Evolutionary conservation across 163 green algal species (phyloP), one percentile per base, ranked within the genome.

Genomic region (Prototheca stagnorum): DNA sequence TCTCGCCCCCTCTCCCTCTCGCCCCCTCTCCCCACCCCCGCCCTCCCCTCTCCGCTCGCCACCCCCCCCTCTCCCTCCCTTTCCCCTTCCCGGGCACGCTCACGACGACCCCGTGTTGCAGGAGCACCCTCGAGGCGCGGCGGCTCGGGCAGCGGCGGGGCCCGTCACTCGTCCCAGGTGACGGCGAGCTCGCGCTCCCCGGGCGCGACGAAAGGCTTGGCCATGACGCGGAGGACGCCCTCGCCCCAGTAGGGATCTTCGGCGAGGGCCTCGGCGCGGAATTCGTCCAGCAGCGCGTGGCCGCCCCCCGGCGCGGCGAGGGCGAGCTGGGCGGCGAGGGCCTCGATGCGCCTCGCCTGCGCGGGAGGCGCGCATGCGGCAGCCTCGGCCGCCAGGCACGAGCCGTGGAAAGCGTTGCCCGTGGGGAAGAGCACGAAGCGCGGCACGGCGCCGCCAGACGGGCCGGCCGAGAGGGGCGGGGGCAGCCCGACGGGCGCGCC

Each of bases 181-280:
- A 35, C 5, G 25, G 28, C 46, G 60, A 35, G 19, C 20, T 47
- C 47, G 39, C 22, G 51, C 23, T 47, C 46, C 12, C 44, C 40
- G 27, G 34, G 26, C 3, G 35, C 31, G 1, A 79, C 40, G 49
- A 82, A 81, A 0, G 68, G 65, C 50, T 67, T 60, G 34, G 59
- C 49, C 11, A 86, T 58, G 41, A 73, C 37, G 11, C 65, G 59
- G n/a, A 69, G 46, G 39, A 75, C 54, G 9, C 11, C 20, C 53
- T 87, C 77, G 5, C 75, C 75, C 41, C 66, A 74, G 44, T 64
- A 74, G 4, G 78, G 78, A 31, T 81, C 73, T 33, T 85, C 76
- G 23, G 47, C 35, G 0, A 53, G 71, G 5, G 85, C 60, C 37
- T 80, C 52, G 24, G 59, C 53, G n/a, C 80, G 64, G 25, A 87